Percentiles rank a stretch among this genome's conserved stretches.
Conservation (phyloP, 1,284 basidiomycete genomes). For the Anthracocystis setariae region DNA sequence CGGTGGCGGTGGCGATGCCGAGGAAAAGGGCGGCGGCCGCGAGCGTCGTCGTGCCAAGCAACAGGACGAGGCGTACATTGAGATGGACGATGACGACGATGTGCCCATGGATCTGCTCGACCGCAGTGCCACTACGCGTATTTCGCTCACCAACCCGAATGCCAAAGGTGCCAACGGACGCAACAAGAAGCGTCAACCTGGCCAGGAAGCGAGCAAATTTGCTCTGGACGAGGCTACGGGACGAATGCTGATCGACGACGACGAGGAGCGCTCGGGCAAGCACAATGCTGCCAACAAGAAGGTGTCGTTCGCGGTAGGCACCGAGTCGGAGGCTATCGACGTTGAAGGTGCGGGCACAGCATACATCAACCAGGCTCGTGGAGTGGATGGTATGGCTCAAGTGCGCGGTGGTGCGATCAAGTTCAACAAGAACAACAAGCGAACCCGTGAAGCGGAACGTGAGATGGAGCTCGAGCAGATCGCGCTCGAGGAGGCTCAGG, state of each 20-base stretch:
- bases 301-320: slow-evolving; percentile 64
- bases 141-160: slow-evolving; percentile 37
- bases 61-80: slow-evolving; percentile 73
- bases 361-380: slow-evolving; percentile 82
- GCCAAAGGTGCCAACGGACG: slow-evolving; percentile 24
- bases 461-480: slow-evolving; percentile 58
- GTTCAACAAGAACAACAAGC: slow-evolving; percentile 85
- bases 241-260: slow-evolving; percentile 83
- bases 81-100: slow-evolving; percentile 80
- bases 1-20: slow-evolving; percentile 30
- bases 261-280: slow-evolving; percentile 24
- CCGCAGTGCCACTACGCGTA: slow-evolving; percentile 69
- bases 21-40: slow-evolving; percentile 14
- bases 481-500: slow-evolving; percentile 51
- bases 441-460: slow-evolving; percentile 60
- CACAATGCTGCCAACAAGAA: slow-evolving; percentile 22
- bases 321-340: slow-evolving; percentile 72
- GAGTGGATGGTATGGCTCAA: slow-evolving; percentile 87
- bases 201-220: slow-evolving; percentile 86
- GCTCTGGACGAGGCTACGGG: slow-evolving; percentile 86
- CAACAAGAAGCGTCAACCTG: slow-evolving; percentile 70
- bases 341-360: slow-evolving; percentile 74
- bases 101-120: slow-evolving; percentile 95
- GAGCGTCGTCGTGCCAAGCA: slow-evolving; percentile 49
- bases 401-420: slow-evolving; percentile 81